Base-by-base conservation (phyloP, 202 grass and related monocot genomes). In the Cymbopogon flexuosus region DNA sequence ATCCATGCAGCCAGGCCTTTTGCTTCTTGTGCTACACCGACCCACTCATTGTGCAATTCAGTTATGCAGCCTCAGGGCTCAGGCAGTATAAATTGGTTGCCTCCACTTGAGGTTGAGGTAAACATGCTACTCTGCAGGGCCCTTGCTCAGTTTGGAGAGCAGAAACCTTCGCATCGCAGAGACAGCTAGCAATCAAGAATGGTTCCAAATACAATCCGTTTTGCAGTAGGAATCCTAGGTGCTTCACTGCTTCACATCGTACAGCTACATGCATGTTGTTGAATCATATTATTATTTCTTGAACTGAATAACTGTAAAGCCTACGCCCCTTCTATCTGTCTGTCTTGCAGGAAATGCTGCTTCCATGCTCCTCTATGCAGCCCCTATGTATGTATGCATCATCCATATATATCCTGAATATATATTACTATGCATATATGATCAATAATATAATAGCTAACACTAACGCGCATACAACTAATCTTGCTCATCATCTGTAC, bases 351-450 rank as follows among this genome's bases (percentile, higher is more conserved):
- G 88, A 61, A 87, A 90, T 80, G 84, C 76, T 72, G 75, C 88
- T 23, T 87, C 88, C 30, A 70, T 90, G 70, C 84, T 90, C 58
- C 88, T 90, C 23, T 90, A 77, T 9, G 36, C 88, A 77, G 64
- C 84, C 15, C 88, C 84, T 18, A 84, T 87, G 84, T 51, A 51
- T 51, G 47, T 51, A 51, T 51, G 47, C 13, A 7, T 18, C 16
- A 18, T 51, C 4, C 1, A 49, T 16, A 13, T 45, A 10, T 40
- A 13, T 12, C 46, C 46, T 49, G 46, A 49, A 49, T 49, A 65
- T 8, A 8, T n/a, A 3, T n/a, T 57, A 57, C 8, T 56, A 2
- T 37, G 41, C 31, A 34, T 0, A 42, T 12, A 41, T 10, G 5
- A 37, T 37, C 5, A 71, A 58, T 8, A n/a, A 2, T 14, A 59